These are phyloP conservation scores for Ogataea pignaliae DNA, from an alignment of 805 yeast genomes.

Conservation along the genomic window DNA sequence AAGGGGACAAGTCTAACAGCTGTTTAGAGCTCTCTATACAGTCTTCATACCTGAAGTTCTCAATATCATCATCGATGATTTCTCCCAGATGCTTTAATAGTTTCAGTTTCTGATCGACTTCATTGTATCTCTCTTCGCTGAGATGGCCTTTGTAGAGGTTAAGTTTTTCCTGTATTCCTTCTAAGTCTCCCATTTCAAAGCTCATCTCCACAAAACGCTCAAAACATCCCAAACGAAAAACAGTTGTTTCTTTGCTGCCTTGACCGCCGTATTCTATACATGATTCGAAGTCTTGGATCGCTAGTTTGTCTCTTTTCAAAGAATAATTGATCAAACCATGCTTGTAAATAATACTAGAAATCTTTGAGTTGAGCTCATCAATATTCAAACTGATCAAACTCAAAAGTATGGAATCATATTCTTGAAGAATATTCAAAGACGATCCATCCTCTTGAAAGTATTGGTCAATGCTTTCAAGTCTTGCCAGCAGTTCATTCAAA, in stretches of 20 bases:
- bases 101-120: slow-evolving; percentile 3
- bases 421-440: slow-evolving; percentile 25
- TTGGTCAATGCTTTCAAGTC: slow-evolving; percentile 10
- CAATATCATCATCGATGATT: slow-evolving; percentile 1
- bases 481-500: not conserved
- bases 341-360: slow-evolving; percentile 50
- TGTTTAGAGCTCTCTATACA: slow-evolving; percentile 31
- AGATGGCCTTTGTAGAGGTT: slow-evolving; percentile 12
- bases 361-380: slow-evolving; percentile 5
- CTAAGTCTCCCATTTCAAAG: slow-evolving; percentile 48
- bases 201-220: slow-evolving; percentile 44
- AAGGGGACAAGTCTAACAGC: slow-evolving; percentile 40
- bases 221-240: slow-evolving; percentile 42
- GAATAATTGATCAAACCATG: slow-evolving; percentile 59
- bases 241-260: not conserved
- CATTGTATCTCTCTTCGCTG: not conserved
- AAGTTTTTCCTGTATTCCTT: slow-evolving; percentile 24
- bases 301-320: slow-evolving; percentile 47
- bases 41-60: slow-evolving; percentile 18
- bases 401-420: slow-evolving; percentile 24
- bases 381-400: slow-evolving; percentile 13
- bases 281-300: slow-evolving; percentile 47
- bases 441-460: slow-evolving; percentile 24
- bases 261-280: slow-evolving; percentile 39
- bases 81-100: slow-evolving; percentile 2